phyloP scores from a whole-genome alignment of 192 early-diverging fungal species.

The Nowakowskiella sp. region DNA sequence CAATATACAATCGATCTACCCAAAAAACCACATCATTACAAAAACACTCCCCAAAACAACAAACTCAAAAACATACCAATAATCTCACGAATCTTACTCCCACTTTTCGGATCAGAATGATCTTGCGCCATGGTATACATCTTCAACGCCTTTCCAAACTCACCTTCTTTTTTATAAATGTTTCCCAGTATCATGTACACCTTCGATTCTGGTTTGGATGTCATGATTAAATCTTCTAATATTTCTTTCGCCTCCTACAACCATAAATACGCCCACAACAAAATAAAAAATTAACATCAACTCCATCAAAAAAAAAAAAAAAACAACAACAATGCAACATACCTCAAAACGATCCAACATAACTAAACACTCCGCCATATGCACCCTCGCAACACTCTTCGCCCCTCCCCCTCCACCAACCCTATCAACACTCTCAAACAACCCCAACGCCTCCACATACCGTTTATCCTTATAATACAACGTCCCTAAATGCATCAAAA shows the following conservation, averaged over 20 bases:
- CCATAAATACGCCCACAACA: too few relatives aligned
- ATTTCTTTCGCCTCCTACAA: constrained; percentile 51
- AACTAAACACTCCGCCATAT: constrained; percentile 56
- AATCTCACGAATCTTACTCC: too few relatives aligned
- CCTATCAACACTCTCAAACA: constrained; percentile 54
- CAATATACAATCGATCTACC: too few relatives aligned
- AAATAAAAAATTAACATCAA: too few relatives aligned
- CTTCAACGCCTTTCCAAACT: constrained; percentile 42
- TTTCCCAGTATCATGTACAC: constrained; percentile 60
- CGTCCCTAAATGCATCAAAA: constrained; percentile 64
- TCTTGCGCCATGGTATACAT: constrained; percentile 60
- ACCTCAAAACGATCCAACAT: constrained; percentile 43
- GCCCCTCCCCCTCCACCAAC: constrained; percentile 41
- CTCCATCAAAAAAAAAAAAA: background rate
- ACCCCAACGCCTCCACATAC: constrained; percentile 42
- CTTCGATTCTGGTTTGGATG: constrained; percentile 38
- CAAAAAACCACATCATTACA: too few relatives aligned
- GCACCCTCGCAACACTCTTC: constrained; percentile 55
- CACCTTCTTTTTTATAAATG: constrained; percentile 42
- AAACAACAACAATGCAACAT: constrained; percentile 3
- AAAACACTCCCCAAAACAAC: too few relatives aligned
- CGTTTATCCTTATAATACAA: constrained; percentile 43
- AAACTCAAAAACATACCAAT: too few relatives aligned
- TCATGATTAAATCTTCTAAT: constrained; percentile 49
- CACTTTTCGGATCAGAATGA: too few relatives aligned